Evolutionary conservation across 192 early-diverging fungal species (phyloP).

Genomic region (Backusella australiensis): DNA sequence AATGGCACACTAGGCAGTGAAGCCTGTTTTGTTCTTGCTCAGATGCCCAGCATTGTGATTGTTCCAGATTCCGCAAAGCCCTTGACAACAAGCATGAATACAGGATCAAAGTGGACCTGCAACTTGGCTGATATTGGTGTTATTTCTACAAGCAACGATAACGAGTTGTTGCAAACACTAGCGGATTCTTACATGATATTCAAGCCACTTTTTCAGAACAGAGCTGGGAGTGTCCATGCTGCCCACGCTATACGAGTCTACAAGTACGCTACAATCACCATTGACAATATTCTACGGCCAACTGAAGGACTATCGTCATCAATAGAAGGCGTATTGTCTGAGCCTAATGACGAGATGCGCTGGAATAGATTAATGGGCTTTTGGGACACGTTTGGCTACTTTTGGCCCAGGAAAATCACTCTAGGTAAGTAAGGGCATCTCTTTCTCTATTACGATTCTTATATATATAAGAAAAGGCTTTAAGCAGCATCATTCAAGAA

Average conservation of each 20-base stretch:
- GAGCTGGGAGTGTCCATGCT: background rate
- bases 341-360: background rate
- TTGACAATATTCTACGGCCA: slow-evolving; percentile 14
- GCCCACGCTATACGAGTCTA: background rate
- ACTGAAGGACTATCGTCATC: background rate
- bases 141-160: background rate
- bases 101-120: slow-evolving; percentile 2
- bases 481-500: background rate
- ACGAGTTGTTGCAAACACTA: background rate
- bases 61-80: background rate
- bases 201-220: background rate
- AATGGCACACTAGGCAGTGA: background rate
- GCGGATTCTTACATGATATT: slow-evolving; percentile 12
- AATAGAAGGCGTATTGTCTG: background rate
- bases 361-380: background rate
- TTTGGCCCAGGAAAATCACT: slow-evolving; percentile 14
- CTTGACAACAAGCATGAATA: background rate
- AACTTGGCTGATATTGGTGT: background rate
- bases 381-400: slow-evolving; percentile 14
- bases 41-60: background rate
- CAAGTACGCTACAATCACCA: background rate
- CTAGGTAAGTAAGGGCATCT: slow-evolving; percentile 3
- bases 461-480: background rate
- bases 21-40: slow-evolving; percentile 15
- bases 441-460: no score